These are phyloP conservation scores for Lachnellula willkommii DNA, from an alignment of 2,329 filamentous ascomycete species.

Conservation along the genomic window DNA sequence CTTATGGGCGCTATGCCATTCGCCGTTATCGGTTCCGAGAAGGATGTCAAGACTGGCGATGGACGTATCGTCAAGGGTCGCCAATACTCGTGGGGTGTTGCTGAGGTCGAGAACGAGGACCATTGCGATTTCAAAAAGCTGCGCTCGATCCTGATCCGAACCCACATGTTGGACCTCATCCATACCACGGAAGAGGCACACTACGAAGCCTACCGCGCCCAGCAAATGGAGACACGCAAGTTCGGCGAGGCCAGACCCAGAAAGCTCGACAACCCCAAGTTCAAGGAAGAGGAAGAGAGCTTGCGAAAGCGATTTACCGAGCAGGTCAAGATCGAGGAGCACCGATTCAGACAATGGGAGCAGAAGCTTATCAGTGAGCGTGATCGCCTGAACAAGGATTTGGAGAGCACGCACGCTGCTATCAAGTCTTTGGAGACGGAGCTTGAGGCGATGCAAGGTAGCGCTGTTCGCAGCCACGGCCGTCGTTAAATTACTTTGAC, in stretches of 20 bases:
- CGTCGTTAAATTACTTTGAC: conserved; percentile 59
- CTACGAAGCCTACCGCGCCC: conserved; percentile 98
- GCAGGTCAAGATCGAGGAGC: conserved; percentile 99
- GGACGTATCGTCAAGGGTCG: conserved; percentile 97
- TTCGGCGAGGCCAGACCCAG: conserved; percentile 95
- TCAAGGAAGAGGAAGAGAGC: conserved; percentile 99
- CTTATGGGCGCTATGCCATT: conserved; percentile 98
- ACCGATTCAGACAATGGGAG: conserved; percentile 98
- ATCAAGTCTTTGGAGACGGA: conserved; percentile 91
- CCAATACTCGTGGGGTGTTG: conserved; percentile 98
- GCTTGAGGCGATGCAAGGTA: conserved; percentile 89
- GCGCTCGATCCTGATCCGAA: conserved; percentile 95
- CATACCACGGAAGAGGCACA: conserved; percentile 99
- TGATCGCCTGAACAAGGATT: conserved; percentile 98
- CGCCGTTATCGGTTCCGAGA: conserved; percentile 97
- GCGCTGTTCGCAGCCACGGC: conserved; percentile 82
- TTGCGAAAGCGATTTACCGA: conserved; percentile 98
- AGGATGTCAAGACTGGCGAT: conserved; percentile 95
- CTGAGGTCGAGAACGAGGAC: conserved; percentile 99
- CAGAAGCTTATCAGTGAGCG: conserved; percentile 99
- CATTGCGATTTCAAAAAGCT: conserved; percentile 99
- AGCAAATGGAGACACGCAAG: conserved; percentile 99
- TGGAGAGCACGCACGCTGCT: conserved; percentile 92
- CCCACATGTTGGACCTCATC: conserved; percentile 99
- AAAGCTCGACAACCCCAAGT: conserved; percentile 99